Evolutionary conservation across 2,329 filamentous ascomycete genomes (phyloP), one percentile per base, ranked within the genome.

Genomic region (Beauveria sp.): DNA sequence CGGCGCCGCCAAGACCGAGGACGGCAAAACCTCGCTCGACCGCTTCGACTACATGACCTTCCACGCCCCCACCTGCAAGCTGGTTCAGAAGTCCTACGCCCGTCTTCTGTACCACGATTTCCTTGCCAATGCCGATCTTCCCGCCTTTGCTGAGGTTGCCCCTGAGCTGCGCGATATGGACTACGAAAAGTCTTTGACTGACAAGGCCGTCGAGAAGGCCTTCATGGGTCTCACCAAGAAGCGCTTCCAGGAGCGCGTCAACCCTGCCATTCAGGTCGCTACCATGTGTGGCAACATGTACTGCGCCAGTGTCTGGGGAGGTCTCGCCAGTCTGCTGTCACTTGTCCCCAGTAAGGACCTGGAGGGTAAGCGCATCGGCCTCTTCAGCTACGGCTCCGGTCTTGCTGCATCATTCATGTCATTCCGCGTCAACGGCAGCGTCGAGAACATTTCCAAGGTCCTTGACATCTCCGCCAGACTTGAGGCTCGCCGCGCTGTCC

Each of bases 41-140:
- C 87, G 89, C 71, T 95, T 95, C 74, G 90, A 93, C 76, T 90
- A 91, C 79, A 77, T 95, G 72, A 76, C 86, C 63, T 95, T 93
- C 86, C 90, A 95, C 75, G 83, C 90, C 20, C 90, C 90, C 46
- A 93, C 87, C 65, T 95, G 90, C 87, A 95, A 95, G 81, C 82
- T 92, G 62, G 90, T 95, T 64, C 81, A 89, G 72, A 95, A 95
- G 80, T 92, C 89, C 20, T 95, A 92, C 72, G 90, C 85, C 63
- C 88, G 90, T 67, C 81, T 95, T 66, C 80, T 93, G 62, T 95
- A 95, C 83, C 91, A 93, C 73, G 90, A 95, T 78, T 95, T 88
- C 80, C 81, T 93, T 42, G 78, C 79, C 73, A 82, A 91, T 74
- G 85, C 89, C 53, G 80, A 85, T 65, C 79, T 82, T 74, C 76